Base-by-base conservation (phyloP, 805 yeast genomes). In the Pichia paraexigua region DNA sequence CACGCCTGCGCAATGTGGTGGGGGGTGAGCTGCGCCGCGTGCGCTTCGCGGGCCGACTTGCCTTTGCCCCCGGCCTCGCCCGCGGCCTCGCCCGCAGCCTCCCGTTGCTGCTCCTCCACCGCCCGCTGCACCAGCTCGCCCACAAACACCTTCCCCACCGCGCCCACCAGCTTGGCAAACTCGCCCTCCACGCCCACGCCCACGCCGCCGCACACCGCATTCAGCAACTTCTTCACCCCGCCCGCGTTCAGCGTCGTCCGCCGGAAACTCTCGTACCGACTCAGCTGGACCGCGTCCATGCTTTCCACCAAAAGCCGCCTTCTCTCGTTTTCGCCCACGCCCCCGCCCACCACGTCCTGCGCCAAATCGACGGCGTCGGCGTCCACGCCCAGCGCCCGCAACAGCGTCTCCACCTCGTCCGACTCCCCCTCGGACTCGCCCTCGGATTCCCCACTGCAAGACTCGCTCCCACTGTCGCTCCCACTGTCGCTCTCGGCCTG, bases 261-360 rank as follows among this genome's bases (percentile, higher is more conserved):
- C 57, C 96, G 76, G 67, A 82, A 90, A 22, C 85, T 86, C 64
- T 90, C 97, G 66, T 89, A 92, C 48, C 96, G 69, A 52, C 83
- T 82, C 82, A 87, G 83, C 63, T 92, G 97, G 28, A 82, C 87
- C n/a, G 78, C 79, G 56, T 85, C 85, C 64, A 92, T 79, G 56
- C 82, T 80, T 21, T 87, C 79, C 53, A 90, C 77, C 56, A 91
- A 71, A 27, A 89, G 61, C 50, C 82, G 72, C 50, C 79, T 75
- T 52, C 76, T 72, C 42, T 85, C 87, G 55, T 82, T 49, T 5
- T 30, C 35, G 3, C 35, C 35, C 35, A 13, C 35, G 6, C 13
- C 35, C 35, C 11, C 5, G 5, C 7, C 35, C 2, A 13, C 35
- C 32, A 4, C 32, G 11, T 28, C 7, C 35, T 30, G 15, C 12